Evolutionary conservation across 176 grass and related monocot species (phyloP).

Genomic region (Puya raimondii): DNA sequence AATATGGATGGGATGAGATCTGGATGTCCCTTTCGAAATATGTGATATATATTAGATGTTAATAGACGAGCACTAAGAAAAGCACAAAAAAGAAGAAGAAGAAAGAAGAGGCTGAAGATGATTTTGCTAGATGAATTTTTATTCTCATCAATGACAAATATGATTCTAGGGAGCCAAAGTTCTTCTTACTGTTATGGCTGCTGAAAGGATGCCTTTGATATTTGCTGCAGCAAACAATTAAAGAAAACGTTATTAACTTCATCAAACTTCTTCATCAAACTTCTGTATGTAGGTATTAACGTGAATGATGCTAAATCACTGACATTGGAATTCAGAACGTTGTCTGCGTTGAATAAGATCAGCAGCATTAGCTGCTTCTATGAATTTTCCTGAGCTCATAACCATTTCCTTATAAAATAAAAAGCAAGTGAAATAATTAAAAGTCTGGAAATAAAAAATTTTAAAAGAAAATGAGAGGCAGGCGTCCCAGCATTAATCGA

Average conservation of each 20-base stretch:
- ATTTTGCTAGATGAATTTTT: background rate
- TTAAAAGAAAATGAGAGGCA: background rate
- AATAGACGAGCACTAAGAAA: background rate
- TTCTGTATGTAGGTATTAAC: background rate
- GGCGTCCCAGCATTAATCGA: background rate
- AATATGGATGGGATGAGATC: slow-evolving; percentile 66
- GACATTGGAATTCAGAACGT: slow-evolving; percentile 94
- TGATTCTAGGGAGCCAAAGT: background rate
- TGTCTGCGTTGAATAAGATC: slow-evolving; percentile 89
- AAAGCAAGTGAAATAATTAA: background rate
- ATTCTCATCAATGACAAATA: background rate
- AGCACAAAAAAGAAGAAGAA: background rate
- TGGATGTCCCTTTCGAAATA: slow-evolving; percentile 49
- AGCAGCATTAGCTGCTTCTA: slow-evolving; percentile 50
- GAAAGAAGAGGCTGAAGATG: background rate
- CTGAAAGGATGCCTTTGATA: slow-evolving; percentile 52
- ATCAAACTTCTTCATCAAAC: too few relatives aligned
- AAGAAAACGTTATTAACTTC: background rate
- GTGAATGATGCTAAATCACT: slow-evolving; percentile 4
- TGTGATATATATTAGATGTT: background rate
- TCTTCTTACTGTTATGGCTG: slow-evolving; percentile 55
- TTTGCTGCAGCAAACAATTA: slow-evolving; percentile 40
- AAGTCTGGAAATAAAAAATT: slow-evolving; percentile 11
- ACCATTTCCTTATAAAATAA: slow-evolving; percentile 40
- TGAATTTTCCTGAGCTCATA: slow-evolving; percentile 36